phyloP scores from a whole-genome alignment of 768 basidiomycete genomes.

The Thelephora aurantiotincta region DNA sequence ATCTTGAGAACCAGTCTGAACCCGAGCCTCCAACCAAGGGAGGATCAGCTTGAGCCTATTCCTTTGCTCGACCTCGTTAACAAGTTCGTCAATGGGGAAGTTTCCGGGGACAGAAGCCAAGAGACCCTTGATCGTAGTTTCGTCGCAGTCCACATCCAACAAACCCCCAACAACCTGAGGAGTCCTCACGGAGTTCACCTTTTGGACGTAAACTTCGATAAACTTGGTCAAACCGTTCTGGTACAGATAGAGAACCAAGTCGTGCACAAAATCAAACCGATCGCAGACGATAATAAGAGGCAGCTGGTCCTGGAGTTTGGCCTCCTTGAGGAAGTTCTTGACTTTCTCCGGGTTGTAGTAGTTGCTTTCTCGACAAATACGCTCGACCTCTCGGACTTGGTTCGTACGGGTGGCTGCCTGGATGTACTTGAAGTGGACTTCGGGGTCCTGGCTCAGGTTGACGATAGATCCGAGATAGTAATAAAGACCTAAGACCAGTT shows the following conservation, averaged over 20 bases:
- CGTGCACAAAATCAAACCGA: conserved; percentile 98
- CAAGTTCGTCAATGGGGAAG: conserved; percentile 96
- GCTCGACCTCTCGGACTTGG: conserved; percentile 97
- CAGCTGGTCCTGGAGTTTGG: conserved; percentile 89
- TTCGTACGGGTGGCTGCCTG: conserved; percentile 97
- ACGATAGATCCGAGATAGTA: conserved; percentile 98
- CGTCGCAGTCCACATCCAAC: conserved; percentile 96
- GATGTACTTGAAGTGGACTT: conserved; percentile 99
- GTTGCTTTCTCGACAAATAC: conserved; percentile 96
- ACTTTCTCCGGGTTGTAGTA: conserved; percentile 98
- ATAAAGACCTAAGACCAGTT: conserved; percentile 54
- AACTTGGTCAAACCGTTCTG: conserved; percentile 94
- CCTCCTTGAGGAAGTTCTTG: conserved; percentile 99
- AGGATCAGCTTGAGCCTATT: conserved; percentile 94
- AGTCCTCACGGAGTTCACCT: conserved; percentile 92
- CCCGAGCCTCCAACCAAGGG: conserved; percentile 91
- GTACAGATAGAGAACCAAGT: conserved; percentile 95
- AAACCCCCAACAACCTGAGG: conserved; percentile 96
- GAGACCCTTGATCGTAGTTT: conserved; percentile 88
- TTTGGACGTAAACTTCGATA: conserved; percentile 99
- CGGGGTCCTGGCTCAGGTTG: conserved; percentile 89
- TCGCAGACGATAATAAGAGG: conserved; percentile 99
- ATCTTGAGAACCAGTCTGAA: conserved; percentile 90
- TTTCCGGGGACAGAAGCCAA: conserved; percentile 89
- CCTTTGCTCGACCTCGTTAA: conserved; percentile 91